phyloP scores from a whole-genome alignment of 148 eudicot species.

The Vaccinium vitisidaea region DNA sequence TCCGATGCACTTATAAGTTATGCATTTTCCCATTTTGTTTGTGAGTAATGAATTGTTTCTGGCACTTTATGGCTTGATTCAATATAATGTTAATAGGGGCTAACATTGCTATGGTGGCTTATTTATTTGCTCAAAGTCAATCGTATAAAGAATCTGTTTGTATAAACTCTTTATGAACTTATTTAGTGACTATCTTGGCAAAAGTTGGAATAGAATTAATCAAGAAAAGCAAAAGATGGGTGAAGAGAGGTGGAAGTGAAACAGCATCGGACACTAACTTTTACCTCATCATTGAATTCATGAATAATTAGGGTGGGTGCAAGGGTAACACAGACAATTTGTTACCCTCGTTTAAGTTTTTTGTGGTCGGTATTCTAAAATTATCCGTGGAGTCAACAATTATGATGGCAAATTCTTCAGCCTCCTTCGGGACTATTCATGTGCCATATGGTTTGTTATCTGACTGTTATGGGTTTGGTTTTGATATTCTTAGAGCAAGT shows the following conservation, averaged over 20 bases:
- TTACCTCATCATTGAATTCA: not conserved
- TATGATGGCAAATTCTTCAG: not conserved
- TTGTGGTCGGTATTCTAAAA: not conserved
- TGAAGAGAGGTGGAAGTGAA: not conserved
- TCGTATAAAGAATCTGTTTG: not conserved
- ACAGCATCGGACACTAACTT: not conserved
- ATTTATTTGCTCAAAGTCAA: not conserved
- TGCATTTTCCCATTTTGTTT: not conserved
- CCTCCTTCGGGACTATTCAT: not conserved
- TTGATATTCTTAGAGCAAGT: not conserved
- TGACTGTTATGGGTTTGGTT: not conserved
- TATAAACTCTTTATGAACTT: not conserved
- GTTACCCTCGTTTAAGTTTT: too few relatives aligned
- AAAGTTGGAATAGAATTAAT: not conserved
- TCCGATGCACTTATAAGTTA: not conserved
- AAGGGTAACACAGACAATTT: not conserved
- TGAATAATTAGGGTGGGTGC: not conserved
- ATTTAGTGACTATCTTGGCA: not conserved
- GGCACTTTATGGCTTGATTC: not conserved
- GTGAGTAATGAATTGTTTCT: conserved; percentile 7
- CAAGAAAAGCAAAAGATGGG: not conserved
- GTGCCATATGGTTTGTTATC: not conserved
- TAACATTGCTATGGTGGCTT: not conserved
- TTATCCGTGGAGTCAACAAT: not conserved
- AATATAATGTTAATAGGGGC: not conserved